Conservation (phyloP, 208 protist species). For the Lotmaria passim region DNA sequence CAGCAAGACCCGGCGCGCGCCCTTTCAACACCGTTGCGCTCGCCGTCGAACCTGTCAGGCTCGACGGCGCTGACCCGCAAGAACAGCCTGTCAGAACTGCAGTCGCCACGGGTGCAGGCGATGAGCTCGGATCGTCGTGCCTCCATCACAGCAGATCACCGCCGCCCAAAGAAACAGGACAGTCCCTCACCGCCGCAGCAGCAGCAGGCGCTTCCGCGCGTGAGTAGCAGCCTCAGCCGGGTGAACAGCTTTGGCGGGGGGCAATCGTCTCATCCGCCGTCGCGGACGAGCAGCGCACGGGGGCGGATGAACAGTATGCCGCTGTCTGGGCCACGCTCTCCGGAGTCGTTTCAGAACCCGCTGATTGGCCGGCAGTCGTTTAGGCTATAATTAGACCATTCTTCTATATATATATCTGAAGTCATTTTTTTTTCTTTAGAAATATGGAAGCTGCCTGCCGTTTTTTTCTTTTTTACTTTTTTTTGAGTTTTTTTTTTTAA, state of each 20-base stretch:
- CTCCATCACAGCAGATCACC: slow-evolving; percentile 4
- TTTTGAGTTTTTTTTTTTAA: too few species aligned
- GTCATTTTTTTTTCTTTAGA: slow-evolving; percentile 5
- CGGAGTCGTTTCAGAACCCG: slow-evolving; percentile 25
- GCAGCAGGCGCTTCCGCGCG: neutral
- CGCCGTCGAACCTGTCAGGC: neutral
- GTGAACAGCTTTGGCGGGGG: neutral
- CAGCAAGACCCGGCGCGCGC: neutral
- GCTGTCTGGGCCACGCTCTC: neutral
- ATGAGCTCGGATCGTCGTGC: neutral
- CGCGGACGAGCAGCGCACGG: neutral
- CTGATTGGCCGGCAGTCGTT: slow-evolving; percentile 33
- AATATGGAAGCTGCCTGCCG: neutral
- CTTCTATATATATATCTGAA: too few species aligned
- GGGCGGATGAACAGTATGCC: neutral
- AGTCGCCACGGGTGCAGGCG: neutral
- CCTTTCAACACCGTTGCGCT: neutral
- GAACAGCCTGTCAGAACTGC: slow-evolving; percentile 8
- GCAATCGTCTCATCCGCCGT: neutral
- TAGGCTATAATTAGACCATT: neutral
- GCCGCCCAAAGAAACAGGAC: neutral
- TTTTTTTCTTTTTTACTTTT: neutral
- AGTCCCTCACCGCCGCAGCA: neutral
- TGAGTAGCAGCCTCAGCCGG: neutral
- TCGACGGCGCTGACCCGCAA: neutral